Percentiles rank a stretch among this genome's conserved stretches.
Conservation (phyloP, 2,329 filamentous ascomycete species). For the Diaporthe batatas region DNA sequence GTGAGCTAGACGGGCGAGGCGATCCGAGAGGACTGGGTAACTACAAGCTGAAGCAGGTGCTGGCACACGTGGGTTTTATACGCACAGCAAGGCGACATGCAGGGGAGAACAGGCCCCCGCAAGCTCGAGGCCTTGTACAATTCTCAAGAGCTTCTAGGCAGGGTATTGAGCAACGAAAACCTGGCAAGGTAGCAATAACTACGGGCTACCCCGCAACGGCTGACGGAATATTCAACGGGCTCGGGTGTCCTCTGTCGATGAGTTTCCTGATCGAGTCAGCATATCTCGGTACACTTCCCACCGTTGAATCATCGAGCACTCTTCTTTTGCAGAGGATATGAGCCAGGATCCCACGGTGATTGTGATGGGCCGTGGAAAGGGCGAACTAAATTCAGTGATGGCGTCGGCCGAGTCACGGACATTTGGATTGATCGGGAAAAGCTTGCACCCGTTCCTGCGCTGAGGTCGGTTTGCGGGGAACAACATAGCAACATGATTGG, state of each 20-base stretch:
- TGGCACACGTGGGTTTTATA: constrained; percentile 14
- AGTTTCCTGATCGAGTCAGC: constrained; percentile 20
- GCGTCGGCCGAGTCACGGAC: constrained; percentile 35
- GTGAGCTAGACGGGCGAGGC: neutral
- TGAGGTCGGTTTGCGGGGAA: constrained; percentile 33
- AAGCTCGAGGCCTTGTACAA: neutral
- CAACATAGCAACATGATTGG: constrained; percentile 11
- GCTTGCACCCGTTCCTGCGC: neutral
- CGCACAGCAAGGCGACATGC: neutral
- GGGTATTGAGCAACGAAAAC: neutral
- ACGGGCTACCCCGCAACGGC: constrained; percentile 14
- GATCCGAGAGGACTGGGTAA: neutral
- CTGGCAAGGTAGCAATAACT: neutral
- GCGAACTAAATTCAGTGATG: neutral
- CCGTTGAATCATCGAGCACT: neutral
- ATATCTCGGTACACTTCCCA: neutral
- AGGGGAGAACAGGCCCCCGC: neutral
- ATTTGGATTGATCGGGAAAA: constrained; percentile 29
- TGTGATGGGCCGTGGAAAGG: neutral
- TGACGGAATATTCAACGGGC: constrained; percentile 2
- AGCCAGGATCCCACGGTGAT: neutral
- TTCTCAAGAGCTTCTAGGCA: neutral
- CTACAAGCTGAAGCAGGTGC: neutral
- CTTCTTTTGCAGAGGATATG: neutral
- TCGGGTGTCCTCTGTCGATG: constrained; percentile 29